Evolutionary conservation across 2,329 filamentous ascomycete genomes (phyloP), one percentile per base, ranked within the genome.

Genomic region (Ophiocordyceps australis): DNA sequence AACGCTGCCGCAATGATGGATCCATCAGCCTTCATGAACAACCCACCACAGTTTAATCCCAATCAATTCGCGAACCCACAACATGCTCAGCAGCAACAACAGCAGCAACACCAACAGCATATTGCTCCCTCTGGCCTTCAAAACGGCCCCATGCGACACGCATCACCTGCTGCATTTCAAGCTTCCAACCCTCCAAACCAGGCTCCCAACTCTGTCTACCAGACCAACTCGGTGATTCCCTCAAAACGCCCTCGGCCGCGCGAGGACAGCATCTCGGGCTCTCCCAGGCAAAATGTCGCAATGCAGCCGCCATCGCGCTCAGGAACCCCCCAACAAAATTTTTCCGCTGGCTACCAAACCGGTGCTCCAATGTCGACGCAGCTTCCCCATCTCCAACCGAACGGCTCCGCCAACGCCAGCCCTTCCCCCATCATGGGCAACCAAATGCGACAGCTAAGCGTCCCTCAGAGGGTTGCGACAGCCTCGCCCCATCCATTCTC

Each of bases 401-500:
- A 79, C 41, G 74, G 75, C 26, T 83, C 82, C 4, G 65, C 72
- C 26, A 89, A 83, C 48, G 77, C 81, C 32, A 93, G 82, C 20
- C 86, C 86, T 9, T 95, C 89, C 6, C 89, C 89, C 16, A 86
- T 91, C 34, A 83, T 94, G 70, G 70, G 71, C 33, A 83, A 76
- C 44, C 85, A 91, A 41, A 59, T 74, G 46, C 68, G 72, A 33
- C 65, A 73, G 18, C 69, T 78, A 42, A 65, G 65, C 39, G 72
- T 77, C 10, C 74, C 75, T 20, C 79, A 83, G 45, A 63, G 83
- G 42, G 81, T 95, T 49, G 77, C 83, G 36, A 94, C 86, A 23
- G 77, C 82, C 22, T 95, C 89, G 17, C 86, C 89, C 4, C 86
- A 89, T 49, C 81, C 82, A 1, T 93, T 91, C 47, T 85, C 79